Conservation (phyloP, 73 alveolate species). For the Paramecium octaurelia region DNA sequence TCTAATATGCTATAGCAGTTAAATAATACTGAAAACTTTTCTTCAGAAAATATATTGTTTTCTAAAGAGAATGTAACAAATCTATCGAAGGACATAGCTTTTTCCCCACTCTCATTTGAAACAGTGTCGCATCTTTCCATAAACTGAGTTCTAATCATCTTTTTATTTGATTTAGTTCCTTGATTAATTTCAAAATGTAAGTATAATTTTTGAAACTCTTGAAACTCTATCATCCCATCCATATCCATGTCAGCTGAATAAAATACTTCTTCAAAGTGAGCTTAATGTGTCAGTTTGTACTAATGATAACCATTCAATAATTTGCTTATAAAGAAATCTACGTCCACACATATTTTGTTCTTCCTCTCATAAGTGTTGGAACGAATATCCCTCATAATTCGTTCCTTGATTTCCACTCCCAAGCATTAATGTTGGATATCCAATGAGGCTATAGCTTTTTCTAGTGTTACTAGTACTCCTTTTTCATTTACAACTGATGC, state of each 20-base stretch:
- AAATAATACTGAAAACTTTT: background rate
- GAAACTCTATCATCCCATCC: slow-evolving; percentile 47
- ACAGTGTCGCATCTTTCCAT: background rate
- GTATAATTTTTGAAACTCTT: slow-evolving; percentile 26
- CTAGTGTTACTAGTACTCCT: background rate
- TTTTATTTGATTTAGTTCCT: background rate
- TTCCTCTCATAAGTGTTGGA: background rate
- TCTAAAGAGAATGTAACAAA: slow-evolving; percentile 26
- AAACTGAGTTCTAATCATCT: background rate
- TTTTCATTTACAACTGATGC: background rate
- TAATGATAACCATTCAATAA: background rate
- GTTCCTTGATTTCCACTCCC: background rate
- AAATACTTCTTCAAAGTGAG: slow-evolving; percentile 42
- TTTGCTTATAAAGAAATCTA: background rate
- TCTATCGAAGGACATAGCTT: slow-evolving; percentile 25
- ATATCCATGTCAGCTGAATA: slow-evolving; percentile 48
- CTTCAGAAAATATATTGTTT: background rate
- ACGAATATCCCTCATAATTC: background rate
- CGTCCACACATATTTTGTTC: background rate
- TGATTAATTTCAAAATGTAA: slow-evolving; percentile 1
- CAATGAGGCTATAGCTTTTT: background rate
- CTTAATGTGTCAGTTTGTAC: background rate
- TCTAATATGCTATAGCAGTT: background rate
- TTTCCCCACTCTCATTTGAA: background rate
- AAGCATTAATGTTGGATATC: background rate